Conservation (phyloP, 164 flowering plant genomes). For the Brasenia schreberi region DNA sequence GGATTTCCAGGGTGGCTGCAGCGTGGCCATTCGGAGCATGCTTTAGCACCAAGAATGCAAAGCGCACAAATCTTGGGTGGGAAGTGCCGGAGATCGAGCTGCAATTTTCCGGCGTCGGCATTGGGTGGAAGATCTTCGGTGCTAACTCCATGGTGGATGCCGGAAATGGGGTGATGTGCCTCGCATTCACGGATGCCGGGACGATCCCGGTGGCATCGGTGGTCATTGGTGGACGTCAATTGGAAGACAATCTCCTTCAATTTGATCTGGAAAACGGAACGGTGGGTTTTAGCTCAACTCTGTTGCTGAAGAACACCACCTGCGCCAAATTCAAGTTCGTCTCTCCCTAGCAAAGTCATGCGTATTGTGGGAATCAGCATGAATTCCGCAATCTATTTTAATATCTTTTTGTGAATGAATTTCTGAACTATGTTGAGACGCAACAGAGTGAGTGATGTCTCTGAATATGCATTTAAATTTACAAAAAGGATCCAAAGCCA, state of each 20-base stretch:
- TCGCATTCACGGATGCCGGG: constrained; percentile 32
- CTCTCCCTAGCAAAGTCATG: not conserved
- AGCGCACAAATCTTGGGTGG: constrained; percentile 12
- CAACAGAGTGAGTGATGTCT: no score
- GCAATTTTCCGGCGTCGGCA: constrained; percentile 20
- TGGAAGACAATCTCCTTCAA: constrained; percentile 47
- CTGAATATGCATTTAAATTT: no score
- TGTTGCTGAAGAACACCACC: constrained; percentile 18
- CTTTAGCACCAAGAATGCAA: constrained; percentile 11
- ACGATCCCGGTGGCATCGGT: constrained; percentile 19
- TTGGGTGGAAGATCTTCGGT: constrained; percentile 34
- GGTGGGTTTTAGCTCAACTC: constrained; percentile 38
- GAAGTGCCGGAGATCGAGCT: constrained; percentile 29
- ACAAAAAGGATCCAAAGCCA: no score
- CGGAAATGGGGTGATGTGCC: constrained; percentile 24
- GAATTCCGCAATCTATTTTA: no score
- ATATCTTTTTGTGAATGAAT: no score
- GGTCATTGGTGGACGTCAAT: constrained; percentile 41
- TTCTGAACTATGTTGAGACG: no score
- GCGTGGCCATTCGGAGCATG: constrained; percentile 23
- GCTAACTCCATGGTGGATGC: constrained; percentile 45
- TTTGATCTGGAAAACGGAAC: constrained; percentile 34
- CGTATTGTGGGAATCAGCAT: no score
- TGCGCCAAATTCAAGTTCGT: constrained; percentile 38
- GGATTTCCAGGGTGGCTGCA: constrained; percentile 14